Evolutionary conservation across 2,329 filamentous ascomycete species (phyloP).

Genomic region (Uncinocarpus reesii): DNA sequence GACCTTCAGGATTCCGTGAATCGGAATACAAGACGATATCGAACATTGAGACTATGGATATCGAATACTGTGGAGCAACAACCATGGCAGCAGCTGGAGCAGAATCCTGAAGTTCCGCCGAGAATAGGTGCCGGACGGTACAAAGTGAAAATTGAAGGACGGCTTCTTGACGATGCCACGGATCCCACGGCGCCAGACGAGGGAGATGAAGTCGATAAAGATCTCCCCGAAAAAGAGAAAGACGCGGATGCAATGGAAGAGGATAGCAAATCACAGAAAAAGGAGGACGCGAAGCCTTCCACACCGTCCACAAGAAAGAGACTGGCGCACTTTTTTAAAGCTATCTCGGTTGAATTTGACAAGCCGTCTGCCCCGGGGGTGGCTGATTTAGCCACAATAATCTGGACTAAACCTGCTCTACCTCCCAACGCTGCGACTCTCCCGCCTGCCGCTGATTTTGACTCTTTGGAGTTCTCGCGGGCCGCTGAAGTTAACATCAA

Average conservation of each 20-base stretch:
- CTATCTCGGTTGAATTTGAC: constrained; percentile 44
- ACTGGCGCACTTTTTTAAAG: constrained; percentile 44
- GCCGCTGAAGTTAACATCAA: constrained; percentile 88
- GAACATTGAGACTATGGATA: constrained; percentile 85
- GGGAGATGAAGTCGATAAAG: constrained; percentile 39
- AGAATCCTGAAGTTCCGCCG: constrained; percentile 57
- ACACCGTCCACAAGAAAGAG: constrained; percentile 30
- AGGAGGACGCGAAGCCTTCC: constrained; percentile 21
- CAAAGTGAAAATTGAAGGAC: constrained; percentile 83
- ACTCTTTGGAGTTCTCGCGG: constrained; percentile 82
- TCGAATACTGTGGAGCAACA: constrained; percentile 92
- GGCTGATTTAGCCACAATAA: constrained; percentile 46
- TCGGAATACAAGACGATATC: constrained; percentile 65
- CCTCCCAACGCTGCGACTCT: constrained; percentile 42
- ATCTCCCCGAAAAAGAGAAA: constrained; percentile 29
- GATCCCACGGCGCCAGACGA: constrained; percentile 44
- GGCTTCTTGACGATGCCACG: constrained; percentile 61
- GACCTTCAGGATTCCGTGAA: constrained; percentile 77
- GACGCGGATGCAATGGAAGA: constrained; percentile 53
- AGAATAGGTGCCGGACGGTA: constrained; percentile 42
- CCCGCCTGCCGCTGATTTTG: constrained; percentile 68
- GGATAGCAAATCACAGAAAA: constrained; percentile 36
- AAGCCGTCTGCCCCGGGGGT: constrained; percentile 32
- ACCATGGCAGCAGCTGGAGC: constrained; percentile 71
- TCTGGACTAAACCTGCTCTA: constrained; percentile 73